Conservation (phyloP, 2,329 filamentous ascomycete species). For the Pseudocercospora crystallina region DNA sequence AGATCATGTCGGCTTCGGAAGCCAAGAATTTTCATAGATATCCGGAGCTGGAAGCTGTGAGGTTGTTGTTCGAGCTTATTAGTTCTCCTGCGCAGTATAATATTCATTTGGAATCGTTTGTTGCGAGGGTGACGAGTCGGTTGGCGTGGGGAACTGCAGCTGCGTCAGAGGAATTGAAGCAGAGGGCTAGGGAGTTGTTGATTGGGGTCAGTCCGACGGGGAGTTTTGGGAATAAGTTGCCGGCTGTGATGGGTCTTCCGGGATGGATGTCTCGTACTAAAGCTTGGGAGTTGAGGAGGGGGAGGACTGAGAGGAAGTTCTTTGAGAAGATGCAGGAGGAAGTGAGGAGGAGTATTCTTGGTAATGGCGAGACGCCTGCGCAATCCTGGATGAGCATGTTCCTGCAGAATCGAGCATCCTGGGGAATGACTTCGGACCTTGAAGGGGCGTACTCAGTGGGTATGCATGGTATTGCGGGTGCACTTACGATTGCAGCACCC, state of each 20-base stretch:
- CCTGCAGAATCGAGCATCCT: slow-evolving; percentile 40
- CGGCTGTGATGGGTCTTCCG: slow-evolving; percentile 46
- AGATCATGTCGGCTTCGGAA: slow-evolving; percentile 47
- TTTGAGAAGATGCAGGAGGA: slow-evolving; percentile 47
- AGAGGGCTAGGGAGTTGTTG: slow-evolving; percentile 47
- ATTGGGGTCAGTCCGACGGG: slow-evolving; percentile 49
- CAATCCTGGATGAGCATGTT: slow-evolving; percentile 47
- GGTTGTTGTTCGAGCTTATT: slow-evolving; percentile 46
- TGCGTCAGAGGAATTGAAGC: slow-evolving; percentile 48
- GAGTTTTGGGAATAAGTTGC: slow-evolving; percentile 47
- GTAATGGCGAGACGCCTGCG: slow-evolving; percentile 1
- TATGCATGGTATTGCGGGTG: slow-evolving; percentile 50
- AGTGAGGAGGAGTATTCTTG: slow-evolving; percentile 36
- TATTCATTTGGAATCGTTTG: slow-evolving; percentile 45
- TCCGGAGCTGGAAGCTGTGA: slow-evolving; percentile 46
- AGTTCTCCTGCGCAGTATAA: slow-evolving; percentile 46
- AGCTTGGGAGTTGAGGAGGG: slow-evolving; percentile 46
- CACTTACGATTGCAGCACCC: slow-evolving; percentile 49
- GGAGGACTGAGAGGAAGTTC: slow-evolving; percentile 44
- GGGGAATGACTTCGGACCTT: slow-evolving; percentile 44
- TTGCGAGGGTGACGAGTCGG: slow-evolving; percentile 48
- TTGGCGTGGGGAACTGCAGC: slow-evolving; percentile 48
- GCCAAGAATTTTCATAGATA: slow-evolving; percentile 44
- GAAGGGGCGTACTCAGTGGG: slow-evolving; percentile 49
- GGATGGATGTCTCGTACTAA: slow-evolving; percentile 45